phyloP scores from a whole-genome alignment of 257 asterid species.

The Plantago ovata region DNA sequence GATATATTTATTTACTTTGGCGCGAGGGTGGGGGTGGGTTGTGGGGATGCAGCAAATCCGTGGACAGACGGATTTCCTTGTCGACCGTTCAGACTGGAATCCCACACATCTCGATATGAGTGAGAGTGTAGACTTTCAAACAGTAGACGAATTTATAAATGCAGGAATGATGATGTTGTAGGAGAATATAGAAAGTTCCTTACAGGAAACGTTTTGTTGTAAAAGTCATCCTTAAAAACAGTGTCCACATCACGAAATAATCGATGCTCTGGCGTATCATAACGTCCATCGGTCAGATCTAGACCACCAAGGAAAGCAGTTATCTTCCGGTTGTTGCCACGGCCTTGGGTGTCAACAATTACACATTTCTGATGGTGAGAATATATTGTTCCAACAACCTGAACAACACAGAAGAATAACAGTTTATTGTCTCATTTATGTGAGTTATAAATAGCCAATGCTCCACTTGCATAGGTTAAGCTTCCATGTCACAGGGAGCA shows the following conservation, averaged over 20 bases:
- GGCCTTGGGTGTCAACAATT: constrained; percentile 49
- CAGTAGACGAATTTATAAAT: background rate
- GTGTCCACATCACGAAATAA: constrained; percentile 45
- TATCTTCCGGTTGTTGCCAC: constrained; percentile 41
- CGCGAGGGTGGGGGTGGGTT: no score
- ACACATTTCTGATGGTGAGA: constrained; percentile 67
- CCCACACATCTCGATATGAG: no score
- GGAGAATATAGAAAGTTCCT: constrained; percentile 7
- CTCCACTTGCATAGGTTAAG: no score
- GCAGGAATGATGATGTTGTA: no score
- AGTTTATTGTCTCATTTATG: background rate
- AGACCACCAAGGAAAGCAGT: constrained; percentile 56
- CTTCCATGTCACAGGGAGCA: no score
- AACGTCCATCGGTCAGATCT: constrained; percentile 59
- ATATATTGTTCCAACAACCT: constrained; percentile 57
- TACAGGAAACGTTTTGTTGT: constrained; percentile 47
- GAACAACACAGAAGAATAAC: background rate
- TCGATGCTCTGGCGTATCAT: constrained; percentile 55
- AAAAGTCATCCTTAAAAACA: constrained; percentile 42
- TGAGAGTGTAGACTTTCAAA: no score
- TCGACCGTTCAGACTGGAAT: no score
- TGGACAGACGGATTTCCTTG: no score
- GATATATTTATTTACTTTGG: no score
- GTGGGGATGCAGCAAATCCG: no score
- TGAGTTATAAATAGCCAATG: no score